Base-by-base conservation (phyloP, 208 protist genomes). In the Trypanosoma avium region DNA sequence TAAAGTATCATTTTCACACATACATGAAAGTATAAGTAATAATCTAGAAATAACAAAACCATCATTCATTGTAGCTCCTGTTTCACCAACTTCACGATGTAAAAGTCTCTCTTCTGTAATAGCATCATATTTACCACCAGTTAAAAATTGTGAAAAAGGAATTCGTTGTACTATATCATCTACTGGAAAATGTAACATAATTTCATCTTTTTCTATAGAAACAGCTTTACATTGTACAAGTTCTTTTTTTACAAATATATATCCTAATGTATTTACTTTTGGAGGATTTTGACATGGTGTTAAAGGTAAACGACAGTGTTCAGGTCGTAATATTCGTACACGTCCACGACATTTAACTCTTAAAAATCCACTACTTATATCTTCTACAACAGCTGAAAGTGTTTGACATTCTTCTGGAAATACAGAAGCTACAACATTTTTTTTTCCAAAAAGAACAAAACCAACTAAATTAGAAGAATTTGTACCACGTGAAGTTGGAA, bases 11-110 rank as follows among this genome's bases (percentile, higher is more conserved):
- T 85, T 94, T 68, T 94, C 83, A 59, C 84, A 93, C 55, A 96
- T 46, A 53, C 75, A 91, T 13, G 83, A 92, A 26, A 96, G 70
- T 47, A 90, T 94, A 19, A 96, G 67, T 30, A 93, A 76, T 40
- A 94, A 62, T 40, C 87, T 75, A 30, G 87, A 94, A 17, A 96
- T 86, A 38, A 93, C 85, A 64, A 94, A 94, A 35, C 90, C 88
- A 55, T 86, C 77, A 60, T 77, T 73, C 29, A 96, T 60, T 17
- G 83, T 86, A 10, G 82, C 69, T 27, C 81, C 72, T 35, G 60
- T 57, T 24, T 76, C 65, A 26, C 57, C 45, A 26, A 72, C 60
- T 26, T 75, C 66, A 33, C 75, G 66, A 52, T 75, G 69, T 30
- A 88, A 57, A 19, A 79, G 66, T 47, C 76, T 56, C 65, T 95